Evolutionary conservation across 805 yeast genomes (phyloP).

Genomic region (Pichia pseudocactophila): DNA sequence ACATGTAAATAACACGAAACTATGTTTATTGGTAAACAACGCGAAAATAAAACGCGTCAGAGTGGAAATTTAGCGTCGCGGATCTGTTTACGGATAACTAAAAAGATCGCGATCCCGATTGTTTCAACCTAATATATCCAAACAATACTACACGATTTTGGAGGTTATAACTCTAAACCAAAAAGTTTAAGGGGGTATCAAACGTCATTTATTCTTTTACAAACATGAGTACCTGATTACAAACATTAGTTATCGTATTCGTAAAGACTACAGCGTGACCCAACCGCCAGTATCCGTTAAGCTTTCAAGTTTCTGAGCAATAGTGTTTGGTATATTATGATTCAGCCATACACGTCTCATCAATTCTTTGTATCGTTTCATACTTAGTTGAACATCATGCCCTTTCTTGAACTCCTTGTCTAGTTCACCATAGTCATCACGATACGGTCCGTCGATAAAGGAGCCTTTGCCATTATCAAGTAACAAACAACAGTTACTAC

Average conservation of each 20-base stretch:
- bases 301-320: conserved; percentile 74
- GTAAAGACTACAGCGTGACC: conserved; percentile 58
- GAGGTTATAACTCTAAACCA: too few species aligned
- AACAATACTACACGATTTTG: too few species aligned
- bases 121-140: too few species aligned
- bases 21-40: not conserved
- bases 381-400: conserved; percentile 60
- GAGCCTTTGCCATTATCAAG: conserved; percentile 74
- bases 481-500: conserved; percentile 54
- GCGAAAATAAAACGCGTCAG: not conserved
- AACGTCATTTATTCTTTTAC: too few species aligned
- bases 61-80: not conserved
- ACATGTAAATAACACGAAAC: not conserved
- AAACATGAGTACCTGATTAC: too few species aligned
- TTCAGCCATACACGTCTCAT: conserved; percentile 64
- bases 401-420: conserved; percentile 67
- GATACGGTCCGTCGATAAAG: conserved; percentile 73
- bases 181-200: too few species aligned
- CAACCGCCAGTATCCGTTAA: conserved; percentile 88
- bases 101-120: too few species aligned
- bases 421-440: conserved; percentile 80
- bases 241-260: too few species aligned
- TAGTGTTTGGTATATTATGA: conserved; percentile 66
- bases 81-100: not conserved
- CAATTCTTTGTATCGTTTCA: conserved; percentile 55